phyloP scores from a whole-genome alignment of 768 basidiomycete species.

The Lentinula sp. region DNA sequence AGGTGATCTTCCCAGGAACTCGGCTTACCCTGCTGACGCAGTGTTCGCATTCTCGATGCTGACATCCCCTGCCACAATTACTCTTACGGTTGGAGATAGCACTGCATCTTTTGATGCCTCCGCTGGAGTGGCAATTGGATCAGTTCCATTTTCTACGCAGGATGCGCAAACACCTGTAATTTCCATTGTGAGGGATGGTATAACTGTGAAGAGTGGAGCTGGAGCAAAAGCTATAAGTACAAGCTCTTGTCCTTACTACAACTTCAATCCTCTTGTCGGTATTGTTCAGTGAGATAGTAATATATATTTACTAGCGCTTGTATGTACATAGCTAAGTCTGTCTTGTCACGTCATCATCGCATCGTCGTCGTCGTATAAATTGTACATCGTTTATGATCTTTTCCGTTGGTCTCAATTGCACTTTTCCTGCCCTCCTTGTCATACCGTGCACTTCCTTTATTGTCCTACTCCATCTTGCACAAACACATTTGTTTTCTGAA shows the following conservation, averaged over 20 bases:
- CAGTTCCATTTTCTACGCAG: slow-evolving; percentile 17
- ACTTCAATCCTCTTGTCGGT: slow-evolving; percentile 1
- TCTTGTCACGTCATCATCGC: no score
- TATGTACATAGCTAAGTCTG: no score
- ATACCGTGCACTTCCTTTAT: no score
- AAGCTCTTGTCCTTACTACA: slow-evolving; percentile 2
- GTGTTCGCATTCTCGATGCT: slow-evolving; percentile 33
- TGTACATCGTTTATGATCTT: no score
- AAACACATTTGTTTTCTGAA: no score
- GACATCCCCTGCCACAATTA: slow-evolving; percentile 22
- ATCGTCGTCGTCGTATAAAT: no score
- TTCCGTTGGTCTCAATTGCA: no score
- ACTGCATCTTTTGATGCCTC: slow-evolving; percentile 12
- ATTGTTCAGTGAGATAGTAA: background rate
- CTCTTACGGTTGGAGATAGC: slow-evolving; percentile 22
- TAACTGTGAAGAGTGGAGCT: slow-evolving; percentile 3
- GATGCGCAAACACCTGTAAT: slow-evolving; percentile 20
- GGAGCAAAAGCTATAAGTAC: background rate
- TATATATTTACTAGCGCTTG: background rate
- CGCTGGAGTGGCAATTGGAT: slow-evolving; percentile 16
- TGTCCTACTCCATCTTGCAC: no score
- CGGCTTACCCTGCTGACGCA: slow-evolving; percentile 25
- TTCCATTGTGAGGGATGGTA: slow-evolving; percentile 17
- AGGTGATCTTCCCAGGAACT: slow-evolving; percentile 20
- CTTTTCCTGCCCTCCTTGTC: no score